A percentile compares a stretch with the other conserved stretches of the same genome.
phyloP scores from a whole-genome alignment of 148 eudicot species.

The Selenicereus undatus region DNA sequence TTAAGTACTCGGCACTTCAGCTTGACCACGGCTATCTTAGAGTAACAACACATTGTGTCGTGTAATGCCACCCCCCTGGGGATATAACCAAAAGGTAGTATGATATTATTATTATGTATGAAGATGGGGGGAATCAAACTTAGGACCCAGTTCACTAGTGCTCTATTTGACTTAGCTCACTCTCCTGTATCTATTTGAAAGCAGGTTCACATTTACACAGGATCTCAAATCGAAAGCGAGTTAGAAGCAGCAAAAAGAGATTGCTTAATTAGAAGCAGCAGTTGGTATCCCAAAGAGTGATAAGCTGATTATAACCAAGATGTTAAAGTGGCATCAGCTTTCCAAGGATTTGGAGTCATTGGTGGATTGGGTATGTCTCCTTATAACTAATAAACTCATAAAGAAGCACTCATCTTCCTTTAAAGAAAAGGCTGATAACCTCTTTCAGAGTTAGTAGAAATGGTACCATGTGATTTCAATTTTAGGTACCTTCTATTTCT shows the following conservation, averaged over 20 bases:
- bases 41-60: not conserved
- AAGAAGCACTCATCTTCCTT: constrained; percentile 42
- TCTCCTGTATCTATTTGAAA: not conserved
- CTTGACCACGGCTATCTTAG: not conserved
- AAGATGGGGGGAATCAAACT: too few relatives aligned
- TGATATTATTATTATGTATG: too few relatives aligned
- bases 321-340: constrained; percentile 74
- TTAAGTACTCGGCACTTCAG: too few relatives aligned
- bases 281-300: constrained; percentile 47
- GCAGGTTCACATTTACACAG: constrained; percentile 81
- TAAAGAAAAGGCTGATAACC: constrained; percentile 36
- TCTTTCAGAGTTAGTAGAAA: constrained; percentile 46
- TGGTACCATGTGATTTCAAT: constrained; percentile 70
- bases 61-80: too few relatives aligned
- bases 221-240: constrained; percentile 74
- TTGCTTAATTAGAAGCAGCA: constrained; percentile 73
- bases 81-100: too few relatives aligned
- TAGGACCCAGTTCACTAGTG: not conserved
- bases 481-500: constrained; percentile 75
- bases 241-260: constrained; percentile 78
- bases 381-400: constrained; percentile 58
- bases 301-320: constrained; percentile 68
- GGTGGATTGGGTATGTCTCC: constrained; percentile 94
- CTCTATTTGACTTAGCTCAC: too few relatives aligned
- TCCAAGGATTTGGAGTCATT: too few relatives aligned